phyloP scores from a whole-genome alignment of 148 eudicot species.

The Rhododendron mucronatum region DNA sequence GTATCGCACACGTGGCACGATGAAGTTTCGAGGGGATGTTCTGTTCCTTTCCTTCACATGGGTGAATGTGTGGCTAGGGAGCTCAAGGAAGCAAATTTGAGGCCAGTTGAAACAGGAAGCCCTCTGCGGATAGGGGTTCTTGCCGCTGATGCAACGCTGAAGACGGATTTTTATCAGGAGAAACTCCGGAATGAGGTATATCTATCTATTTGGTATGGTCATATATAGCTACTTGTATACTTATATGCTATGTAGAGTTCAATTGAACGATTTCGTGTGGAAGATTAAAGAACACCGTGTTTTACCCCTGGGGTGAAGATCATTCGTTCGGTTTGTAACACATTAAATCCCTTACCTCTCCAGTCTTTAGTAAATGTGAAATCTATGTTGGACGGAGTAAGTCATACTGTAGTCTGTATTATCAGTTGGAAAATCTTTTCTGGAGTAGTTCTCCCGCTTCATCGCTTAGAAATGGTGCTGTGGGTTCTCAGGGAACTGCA shows the following conservation, averaged over 20 bases:
- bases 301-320: background rate
- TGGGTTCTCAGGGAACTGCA: no score
- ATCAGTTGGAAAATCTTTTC: no score
- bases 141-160: slow-evolving; percentile 41
- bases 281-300: background rate
- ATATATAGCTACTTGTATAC: background rate
- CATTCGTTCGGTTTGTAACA: background rate
- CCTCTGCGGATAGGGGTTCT: slow-evolving; percentile 58
- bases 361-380: no score
- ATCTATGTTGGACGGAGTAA: no score
- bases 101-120: slow-evolving; percentile 73
- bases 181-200: slow-evolving; percentile 69
- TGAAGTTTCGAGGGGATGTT: slow-evolving; percentile 49
- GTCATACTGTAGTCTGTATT: no score
- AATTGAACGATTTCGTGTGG: background rate
- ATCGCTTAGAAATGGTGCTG: no score
- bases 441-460: no score
- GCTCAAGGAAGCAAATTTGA: slow-evolving; percentile 65
- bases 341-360: no score
- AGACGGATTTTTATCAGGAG: slow-evolving; percentile 52
- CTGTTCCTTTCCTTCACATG: slow-evolving; percentile 65
- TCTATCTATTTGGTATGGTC: background rate
- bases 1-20: slow-evolving; percentile 64
- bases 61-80: slow-evolving; percentile 81
- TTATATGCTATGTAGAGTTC: background rate